Percentiles rank a stretch among this genome's conserved stretches.
These are phyloP conservation scores for Ganoderma lucidum DNA, from an alignment of 1,284 basidiomycete species.

Conservation along the genomic window DNA sequence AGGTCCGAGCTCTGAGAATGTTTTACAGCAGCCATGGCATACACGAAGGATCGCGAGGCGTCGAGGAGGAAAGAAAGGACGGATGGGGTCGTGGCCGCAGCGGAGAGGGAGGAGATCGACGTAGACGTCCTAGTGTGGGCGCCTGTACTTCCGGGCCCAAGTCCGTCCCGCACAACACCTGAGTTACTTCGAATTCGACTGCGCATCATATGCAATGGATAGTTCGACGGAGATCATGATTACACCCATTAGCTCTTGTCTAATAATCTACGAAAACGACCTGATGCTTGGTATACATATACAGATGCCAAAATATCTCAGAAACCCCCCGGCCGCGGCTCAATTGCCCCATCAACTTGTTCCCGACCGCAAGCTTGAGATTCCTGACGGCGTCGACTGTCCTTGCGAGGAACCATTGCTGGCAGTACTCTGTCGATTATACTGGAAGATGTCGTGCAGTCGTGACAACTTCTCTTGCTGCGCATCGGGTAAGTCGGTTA, in stretches of 20 bases:
- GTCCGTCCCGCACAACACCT: neutral
- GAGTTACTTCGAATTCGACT: neutral
- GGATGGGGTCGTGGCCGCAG: conserved; percentile 24
- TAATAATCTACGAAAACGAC: conserved; percentile 32
- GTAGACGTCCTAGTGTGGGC: neutral
- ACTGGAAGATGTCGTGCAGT: conserved; percentile 83
- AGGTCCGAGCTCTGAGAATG: conserved; percentile 35
- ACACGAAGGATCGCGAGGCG: conserved; percentile 22
- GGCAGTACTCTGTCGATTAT: conserved; percentile 68
- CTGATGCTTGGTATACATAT: conserved; percentile 37
- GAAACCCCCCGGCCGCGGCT: conserved; percentile 16
- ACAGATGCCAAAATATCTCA: conserved; percentile 31
- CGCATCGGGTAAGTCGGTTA: conserved; percentile 43
- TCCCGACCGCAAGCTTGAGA: conserved; percentile 30
- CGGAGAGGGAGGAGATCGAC: conserved; percentile 11
- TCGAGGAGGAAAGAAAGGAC: conserved; percentile 13
- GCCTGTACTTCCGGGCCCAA: neutral
- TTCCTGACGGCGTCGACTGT: conserved; percentile 22
- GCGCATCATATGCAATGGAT: too few relatives aligned
- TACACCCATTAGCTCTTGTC: conserved; percentile 33
- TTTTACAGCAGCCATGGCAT: conserved; percentile 24
- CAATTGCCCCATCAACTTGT: conserved; percentile 24
- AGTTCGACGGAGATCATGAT: conserved; percentile 7
- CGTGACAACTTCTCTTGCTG: conserved; percentile 71
- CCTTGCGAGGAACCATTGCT: conserved; percentile 69